Percentiles rank a stretch among this genome's conserved stretches.
phyloP scores from a whole-genome alignment of 2,329 filamentous ascomycete genomes.

The Penicillium sp. region DNA sequence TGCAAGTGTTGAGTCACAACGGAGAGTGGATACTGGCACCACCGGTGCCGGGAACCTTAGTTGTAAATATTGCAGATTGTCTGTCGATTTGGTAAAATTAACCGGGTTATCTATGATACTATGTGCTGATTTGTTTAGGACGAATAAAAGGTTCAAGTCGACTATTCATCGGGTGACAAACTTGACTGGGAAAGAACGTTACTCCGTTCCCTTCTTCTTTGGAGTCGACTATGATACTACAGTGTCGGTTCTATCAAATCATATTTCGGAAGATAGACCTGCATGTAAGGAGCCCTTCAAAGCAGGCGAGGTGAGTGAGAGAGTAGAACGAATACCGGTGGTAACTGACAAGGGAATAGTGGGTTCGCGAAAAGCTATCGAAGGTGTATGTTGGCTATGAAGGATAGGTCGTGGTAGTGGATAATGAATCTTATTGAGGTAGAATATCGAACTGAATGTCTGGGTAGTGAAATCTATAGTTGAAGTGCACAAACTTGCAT shows the following conservation, averaged over 20 bases:
- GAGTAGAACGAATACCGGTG: too few relatives aligned
- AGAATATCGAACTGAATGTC: too few relatives aligned
- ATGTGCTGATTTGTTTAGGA: conserved; percentile 24
- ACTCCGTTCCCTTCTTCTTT: conserved; percentile 45
- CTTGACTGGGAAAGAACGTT: conserved; percentile 38
- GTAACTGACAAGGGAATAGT: conserved; percentile 4
- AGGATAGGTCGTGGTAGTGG: too few relatives aligned
- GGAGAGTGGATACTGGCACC: conserved; percentile 27
- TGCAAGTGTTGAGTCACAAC: conserved; percentile 36
- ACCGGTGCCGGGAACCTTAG: conserved; percentile 26
- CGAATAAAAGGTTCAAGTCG: conserved; percentile 40
- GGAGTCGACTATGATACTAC: conserved; percentile 41
- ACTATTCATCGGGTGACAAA: conserved; percentile 44
- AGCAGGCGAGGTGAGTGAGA: conserved; percentile 19
- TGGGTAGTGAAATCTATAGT: too few relatives aligned
- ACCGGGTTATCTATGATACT: accelerated
- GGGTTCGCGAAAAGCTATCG: conserved; percentile 17
- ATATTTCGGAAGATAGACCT: conserved; percentile 12
- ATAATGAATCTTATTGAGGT: not conserved
- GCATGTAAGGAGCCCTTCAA: conserved; percentile 19
- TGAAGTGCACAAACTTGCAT: too few relatives aligned
- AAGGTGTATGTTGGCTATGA: conserved; percentile 17
- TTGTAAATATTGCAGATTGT: conserved; percentile 37
- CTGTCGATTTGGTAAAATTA: conserved; percentile 23
- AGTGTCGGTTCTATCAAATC: conserved; percentile 23